Evolutionary conservation across 2,329 filamentous ascomycete species (phyloP).

Genomic region (Cercospora brassicicola): DNA sequence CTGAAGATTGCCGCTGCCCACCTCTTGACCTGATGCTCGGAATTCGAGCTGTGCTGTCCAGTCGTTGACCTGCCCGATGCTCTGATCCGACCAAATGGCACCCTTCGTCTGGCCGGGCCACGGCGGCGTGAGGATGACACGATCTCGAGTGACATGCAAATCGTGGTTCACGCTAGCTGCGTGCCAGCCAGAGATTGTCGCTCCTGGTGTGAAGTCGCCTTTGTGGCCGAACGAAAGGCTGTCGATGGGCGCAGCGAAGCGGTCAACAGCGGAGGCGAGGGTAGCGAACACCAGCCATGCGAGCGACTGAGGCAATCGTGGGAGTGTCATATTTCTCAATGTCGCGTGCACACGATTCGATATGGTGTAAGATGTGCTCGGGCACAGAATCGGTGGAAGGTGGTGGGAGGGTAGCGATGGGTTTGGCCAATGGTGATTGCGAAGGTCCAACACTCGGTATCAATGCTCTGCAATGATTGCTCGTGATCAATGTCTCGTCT

Average conservation of each 20-base stretch:
- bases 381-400: neutral
- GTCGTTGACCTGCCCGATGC: slow-evolving; percentile 52
- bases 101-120: slow-evolving; percentile 82
- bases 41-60: slow-evolving; percentile 88
- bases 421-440: neutral
- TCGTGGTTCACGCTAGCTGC: slow-evolving; percentile 56
- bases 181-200: slow-evolving; percentile 57
- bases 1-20: slow-evolving; percentile 84
- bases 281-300: slow-evolving; percentile 31
- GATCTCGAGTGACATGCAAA: slow-evolving; percentile 74
- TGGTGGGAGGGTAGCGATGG: neutral
- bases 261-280: slow-evolving; percentile 27
- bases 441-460: neutral
- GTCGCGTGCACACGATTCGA: neutral
- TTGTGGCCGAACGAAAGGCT: slow-evolving; percentile 71
- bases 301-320: slow-evolving; percentile 21
- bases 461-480: neutral
- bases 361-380: neutral
- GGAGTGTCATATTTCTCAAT: neutral
- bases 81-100: slow-evolving; percentile 72
- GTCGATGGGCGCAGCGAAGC: slow-evolving; percentile 31
- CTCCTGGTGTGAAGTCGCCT: slow-evolving; percentile 65
- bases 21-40: slow-evolving; percentile 79
- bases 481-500: slow-evolving; percentile 2
- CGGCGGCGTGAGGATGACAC: slow-evolving; percentile 85